Evolutionary conservation across 768 basidiomycete species (phyloP), one percentile per base, ranked within the genome.

Genomic region (Clitopilus passeckerianus): DNA sequence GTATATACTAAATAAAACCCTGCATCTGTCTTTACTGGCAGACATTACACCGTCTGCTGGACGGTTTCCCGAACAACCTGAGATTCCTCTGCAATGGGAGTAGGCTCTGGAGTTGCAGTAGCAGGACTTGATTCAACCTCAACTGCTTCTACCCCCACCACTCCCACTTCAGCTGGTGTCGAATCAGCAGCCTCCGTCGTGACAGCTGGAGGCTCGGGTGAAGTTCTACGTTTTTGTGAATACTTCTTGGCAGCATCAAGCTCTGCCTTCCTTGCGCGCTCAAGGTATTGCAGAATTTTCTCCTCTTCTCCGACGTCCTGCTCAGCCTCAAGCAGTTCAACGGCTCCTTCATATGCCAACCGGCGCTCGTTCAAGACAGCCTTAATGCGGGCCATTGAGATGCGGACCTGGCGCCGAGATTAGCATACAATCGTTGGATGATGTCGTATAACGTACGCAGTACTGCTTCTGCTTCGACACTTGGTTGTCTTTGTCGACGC

Each of bases 351-450:
- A 61, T 93, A 90, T 8, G 92, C 93, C 22, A 93, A 70, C 50
- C 95, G 82, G 34, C 97, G 87, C 69, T 98, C 95, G 68, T 93
- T 93, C 54, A 98, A 77, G 20, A 98, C 86, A 60, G 83, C 86
- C 72, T 98, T 98, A 72, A 98, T 93, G 18, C 93, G 86, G n/a
- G 92, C 93, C 94, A 97, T 96, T 18, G 92, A 89, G 78, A 95
- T 96, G 20, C 91, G 89, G 72, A 50, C 46, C 46, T 50, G 20
- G 20, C 9, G 10, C 2, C 16, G 3, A 22, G 20, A 10, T 50
- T 50, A 20, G 22, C 9, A 20, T 16, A 16, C 46, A 87, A 89
- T 94, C 97, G 63, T 9, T 54, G 30, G 57, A 16, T 30, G 30
- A 57, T 3, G 5, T 10, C 5, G 2, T 3, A 22, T 20, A 22